Evolutionary conservation across 2,329 filamentous ascomycete species (phyloP).

Genomic region (Aspergillus sp.): DNA sequence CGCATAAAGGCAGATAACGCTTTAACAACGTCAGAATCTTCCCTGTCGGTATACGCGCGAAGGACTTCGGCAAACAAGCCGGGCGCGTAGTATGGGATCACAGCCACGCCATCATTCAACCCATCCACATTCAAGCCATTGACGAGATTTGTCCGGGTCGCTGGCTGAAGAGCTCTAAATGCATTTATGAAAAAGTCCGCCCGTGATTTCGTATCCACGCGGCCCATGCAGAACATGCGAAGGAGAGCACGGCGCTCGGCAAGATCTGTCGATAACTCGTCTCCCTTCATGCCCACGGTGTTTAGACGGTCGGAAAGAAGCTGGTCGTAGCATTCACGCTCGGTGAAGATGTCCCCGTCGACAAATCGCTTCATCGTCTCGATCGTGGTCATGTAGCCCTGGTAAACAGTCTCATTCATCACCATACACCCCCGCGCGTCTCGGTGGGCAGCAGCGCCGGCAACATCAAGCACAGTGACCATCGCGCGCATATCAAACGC

Average conservation of each 20-base stretch:
- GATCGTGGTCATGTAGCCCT: conserved; percentile 26
- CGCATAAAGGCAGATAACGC: conserved; percentile 8
- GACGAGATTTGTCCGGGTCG: conserved; percentile 16
- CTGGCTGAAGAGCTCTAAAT: conserved; percentile 17
- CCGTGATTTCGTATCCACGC: conserved; percentile 21
- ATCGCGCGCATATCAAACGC: conserved; percentile 32
- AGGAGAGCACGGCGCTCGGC: conserved; percentile 28
- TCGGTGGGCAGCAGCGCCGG: conserved; percentile 32
- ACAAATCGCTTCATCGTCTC: conserved; percentile 26
- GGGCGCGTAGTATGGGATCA: conserved; percentile 36
- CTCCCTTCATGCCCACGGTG: conserved; percentile 21
- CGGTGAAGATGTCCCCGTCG: conserved; percentile 6
- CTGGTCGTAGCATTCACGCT: conserved; percentile 28
- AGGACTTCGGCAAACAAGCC: conserved; percentile 29
- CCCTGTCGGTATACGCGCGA: conserved; percentile 12
- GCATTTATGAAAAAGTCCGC: conserved; percentile 26
- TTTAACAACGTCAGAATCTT: background rate
- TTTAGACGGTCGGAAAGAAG: conserved; percentile 26
- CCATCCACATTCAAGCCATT: conserved; percentile 32
- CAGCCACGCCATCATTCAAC: conserved; percentile 25
- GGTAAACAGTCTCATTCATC: conserved; percentile 29
- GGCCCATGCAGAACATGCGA: conserved; percentile 34
- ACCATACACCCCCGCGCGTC: conserved; percentile 26
- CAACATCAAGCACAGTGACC: conserved; percentile 36
- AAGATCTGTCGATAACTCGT: conserved; percentile 21